Percentiles rank a stretch among this genome's conserved stretches.
phyloP scores from a whole-genome alignment of 257 asterid genomes.

The Linderniella brevidens region DNA sequence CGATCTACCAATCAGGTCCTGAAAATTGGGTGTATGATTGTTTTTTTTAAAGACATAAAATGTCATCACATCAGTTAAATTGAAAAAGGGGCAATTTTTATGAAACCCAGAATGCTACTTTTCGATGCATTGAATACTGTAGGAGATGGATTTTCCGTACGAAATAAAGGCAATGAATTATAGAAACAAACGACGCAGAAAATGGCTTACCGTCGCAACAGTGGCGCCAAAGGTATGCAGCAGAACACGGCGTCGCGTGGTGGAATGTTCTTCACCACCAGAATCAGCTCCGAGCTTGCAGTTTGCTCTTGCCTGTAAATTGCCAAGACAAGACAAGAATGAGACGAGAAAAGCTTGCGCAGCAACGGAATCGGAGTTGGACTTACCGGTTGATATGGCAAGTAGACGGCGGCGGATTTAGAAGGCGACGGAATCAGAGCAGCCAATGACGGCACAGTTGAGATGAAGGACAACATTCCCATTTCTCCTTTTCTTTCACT shows the following conservation, averaged over 20 bases:
- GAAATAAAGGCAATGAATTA: background rate
- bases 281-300: conserved; percentile 34
- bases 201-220: conserved; percentile 41
- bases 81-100: no score
- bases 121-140: background rate
- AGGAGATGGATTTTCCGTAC: background rate
- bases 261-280: conserved; percentile 15
- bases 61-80: background rate
- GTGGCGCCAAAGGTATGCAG: conserved; percentile 56
- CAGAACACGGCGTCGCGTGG: conserved; percentile 49
- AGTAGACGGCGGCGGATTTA: conserved; percentile 15
- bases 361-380: background rate
- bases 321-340: conserved; percentile 2
- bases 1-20: conserved; percentile 77
- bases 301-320: conserved; percentile 25
- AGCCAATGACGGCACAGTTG: conserved; percentile 47
- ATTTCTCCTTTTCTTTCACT: background rate
- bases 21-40: conserved; percentile 22
- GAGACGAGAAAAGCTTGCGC: background rate
- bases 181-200: background rate
- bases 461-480: conserved; percentile 55
- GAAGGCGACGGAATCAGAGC: conserved; percentile 23
- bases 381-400: conserved; percentile 31
- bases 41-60: conserved; percentile 14
- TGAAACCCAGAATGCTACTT: no score